phyloP scores from a whole-genome alignment of 129 eudicot species.

The Saposhnikovia divaricata region DNA sequence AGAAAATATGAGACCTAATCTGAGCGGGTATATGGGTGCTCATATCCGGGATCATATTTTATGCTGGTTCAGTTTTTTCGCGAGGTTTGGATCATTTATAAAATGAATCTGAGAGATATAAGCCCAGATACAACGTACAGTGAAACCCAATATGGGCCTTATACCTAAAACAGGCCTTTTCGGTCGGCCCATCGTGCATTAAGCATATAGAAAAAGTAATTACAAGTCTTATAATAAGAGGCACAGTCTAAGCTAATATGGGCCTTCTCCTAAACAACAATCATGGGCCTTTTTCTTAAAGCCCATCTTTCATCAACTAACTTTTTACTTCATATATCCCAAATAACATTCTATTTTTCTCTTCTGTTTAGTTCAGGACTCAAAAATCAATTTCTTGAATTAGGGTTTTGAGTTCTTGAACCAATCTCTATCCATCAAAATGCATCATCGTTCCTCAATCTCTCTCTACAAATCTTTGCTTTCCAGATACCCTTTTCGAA shows the following conservation, averaged over 20 bases:
- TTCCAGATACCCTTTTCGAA: conserved; percentile 30
- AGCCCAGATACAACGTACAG: no score
- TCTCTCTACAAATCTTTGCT: conserved; percentile 35
- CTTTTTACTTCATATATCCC: background rate
- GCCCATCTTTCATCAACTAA: background rate
- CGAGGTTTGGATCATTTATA: no score
- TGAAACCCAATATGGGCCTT: background rate
- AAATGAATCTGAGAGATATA: no score
- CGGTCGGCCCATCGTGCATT: background rate
- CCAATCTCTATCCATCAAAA: conserved; percentile 12
- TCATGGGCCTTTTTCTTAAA: background rate
- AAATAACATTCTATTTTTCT: background rate
- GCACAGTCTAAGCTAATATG: no score
- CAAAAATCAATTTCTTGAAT: background rate
- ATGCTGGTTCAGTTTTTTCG: no score
- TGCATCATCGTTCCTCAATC: conserved; percentile 44
- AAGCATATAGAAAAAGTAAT: no score
- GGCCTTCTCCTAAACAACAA: background rate
- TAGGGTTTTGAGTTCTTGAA: background rate
- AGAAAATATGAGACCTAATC: no score
- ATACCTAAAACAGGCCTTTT: no score
- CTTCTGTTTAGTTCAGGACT: background rate
- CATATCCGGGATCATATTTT: no score
- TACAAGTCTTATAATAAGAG: no score
- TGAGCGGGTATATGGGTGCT: no score